Evolutionary conservation across 345 rosid genomes (phyloP), one percentile per base, ranked within the genome.

Genomic region (Orychophragmus violaceus): DNA sequence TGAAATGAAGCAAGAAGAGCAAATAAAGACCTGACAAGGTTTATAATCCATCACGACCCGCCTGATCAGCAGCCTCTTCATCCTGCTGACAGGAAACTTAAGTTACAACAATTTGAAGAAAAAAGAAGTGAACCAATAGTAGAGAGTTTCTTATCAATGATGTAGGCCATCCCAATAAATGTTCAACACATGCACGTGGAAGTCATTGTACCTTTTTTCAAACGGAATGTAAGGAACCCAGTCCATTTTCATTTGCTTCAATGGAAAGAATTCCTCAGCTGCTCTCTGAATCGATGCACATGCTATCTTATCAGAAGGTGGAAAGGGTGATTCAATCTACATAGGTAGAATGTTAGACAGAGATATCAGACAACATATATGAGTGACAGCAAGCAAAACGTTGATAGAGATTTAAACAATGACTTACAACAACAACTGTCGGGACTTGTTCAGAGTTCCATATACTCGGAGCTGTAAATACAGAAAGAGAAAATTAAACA

Each of bases 181-280:
- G n/a, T n/a, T n/a, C n/a, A n/a, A n/a, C n/a, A n/a, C n/a, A n/a
- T n/a, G n/a, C n/a, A n/a, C n/a, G n/a, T n/a, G n/a, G n/a, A n/a
- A n/a, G n/a, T n/a, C n/a, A n/a, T n/a, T n/a, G n/a, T 32, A 36
- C 41, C 16, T 36, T n/a, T 87, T 76, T 62, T 83, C 89, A 62
- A 83, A 62, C 16, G 96, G 96, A 69, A 87, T 75, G 72, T 89
- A 92, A 8, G 98, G 98, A 70, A 84, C 79, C 98, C 98, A 92
- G 57, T 82, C 95, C 98, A 92, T 89, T 79, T 89, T 89, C 98
- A 92, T 91, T 67, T 85, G 76, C 67, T 83, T 91, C 96, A 92
- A 85, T 8, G 95, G 96, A 76, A 92, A 36, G 77, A 87, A 85
- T 74, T 83, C 89, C 77, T 89, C 95, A 24, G 37, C 48, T 76